Evolutionary conservation across 805 yeast genomes (phyloP).

Genomic region (Lipomyces yamadae): DNA sequence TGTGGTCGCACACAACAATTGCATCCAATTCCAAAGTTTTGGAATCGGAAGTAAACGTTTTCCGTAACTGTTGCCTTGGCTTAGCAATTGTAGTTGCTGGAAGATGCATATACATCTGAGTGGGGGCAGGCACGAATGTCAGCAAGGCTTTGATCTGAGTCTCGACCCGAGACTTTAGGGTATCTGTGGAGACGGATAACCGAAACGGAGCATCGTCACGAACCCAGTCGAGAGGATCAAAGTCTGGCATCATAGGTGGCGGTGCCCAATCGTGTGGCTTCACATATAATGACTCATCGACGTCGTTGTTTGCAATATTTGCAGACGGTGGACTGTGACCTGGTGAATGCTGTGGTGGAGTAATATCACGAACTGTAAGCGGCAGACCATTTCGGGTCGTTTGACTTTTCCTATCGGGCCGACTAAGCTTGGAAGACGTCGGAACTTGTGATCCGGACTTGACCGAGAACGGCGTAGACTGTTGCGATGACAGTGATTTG

Average conservation of each 20-base stretch:
- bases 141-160: conserved; percentile 86
- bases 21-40: conserved; percentile 62
- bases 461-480: conserved; percentile 13
- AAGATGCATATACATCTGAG: conserved; percentile 71
- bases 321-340: conserved; percentile 16
- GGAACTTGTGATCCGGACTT: not conserved
- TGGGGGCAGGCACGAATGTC: conserved; percentile 74
- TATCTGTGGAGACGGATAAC: conserved; percentile 61
- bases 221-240: conserved; percentile 43
- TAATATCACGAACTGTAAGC: conserved; percentile 7
- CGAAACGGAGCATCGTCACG: conserved; percentile 13
- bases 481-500: conserved; percentile 31
- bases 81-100: conserved; percentile 89
- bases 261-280: conserved; percentile 34
- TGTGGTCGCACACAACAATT: conserved; percentile 66
- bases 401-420: not conserved
- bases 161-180: conserved; percentile 86
- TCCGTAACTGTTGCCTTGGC: conserved; percentile 72
- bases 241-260: conserved; percentile 32
- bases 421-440: not conserved
- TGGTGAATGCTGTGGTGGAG: conserved; percentile 26
- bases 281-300: conserved; percentile 11
- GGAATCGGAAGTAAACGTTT: conserved; percentile 40
- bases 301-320: not conserved
- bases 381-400: not conserved